These are phyloP conservation scores for Alternaria gansuensis DNA, from an alignment of 2,329 filamentous ascomycete species.

Conservation along the genomic window DNA sequence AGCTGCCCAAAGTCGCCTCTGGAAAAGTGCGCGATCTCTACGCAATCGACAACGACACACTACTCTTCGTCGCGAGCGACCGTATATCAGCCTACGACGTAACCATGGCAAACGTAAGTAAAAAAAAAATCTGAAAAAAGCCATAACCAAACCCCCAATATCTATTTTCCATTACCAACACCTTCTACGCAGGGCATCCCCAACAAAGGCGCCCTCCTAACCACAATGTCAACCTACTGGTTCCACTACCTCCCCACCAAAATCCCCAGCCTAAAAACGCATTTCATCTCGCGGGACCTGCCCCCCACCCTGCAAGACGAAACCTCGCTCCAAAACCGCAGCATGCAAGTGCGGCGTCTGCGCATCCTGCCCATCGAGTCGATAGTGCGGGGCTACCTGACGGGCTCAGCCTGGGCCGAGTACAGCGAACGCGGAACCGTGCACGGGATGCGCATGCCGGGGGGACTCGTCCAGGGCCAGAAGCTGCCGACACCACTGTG, in stretches of 20 bases:
- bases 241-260: constrained; percentile 67
- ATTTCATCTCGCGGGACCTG: constrained; percentile 68
- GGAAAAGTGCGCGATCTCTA: constrained; percentile 87
- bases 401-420: constrained; percentile 84
- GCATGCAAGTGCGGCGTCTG: constrained; percentile 79
- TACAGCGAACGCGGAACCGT: constrained; percentile 78
- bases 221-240: constrained; percentile 72
- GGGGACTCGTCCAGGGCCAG: constrained; percentile 74
- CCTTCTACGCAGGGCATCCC: constrained; percentile 72
- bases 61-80: constrained; percentile 87
- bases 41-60: constrained; percentile 71
- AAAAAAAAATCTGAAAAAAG: too few species aligned
- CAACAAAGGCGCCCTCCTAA: constrained; percentile 72
- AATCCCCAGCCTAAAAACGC: constrained; percentile 68
- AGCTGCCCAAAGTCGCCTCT: constrained; percentile 61
- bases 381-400: constrained; percentile 90
- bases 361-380: constrained; percentile 81
- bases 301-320: constrained; percentile 60
- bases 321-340: constrained; percentile 62
- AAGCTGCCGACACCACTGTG: constrained; percentile 74
- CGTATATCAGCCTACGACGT: constrained; percentile 97
- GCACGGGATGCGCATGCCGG: constrained; percentile 75
- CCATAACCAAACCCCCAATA: too few species aligned
- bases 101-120: constrained; percentile 76
- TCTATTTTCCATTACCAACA: too few species aligned